Conservation (phyloP, 108 stramenopile genomes). For the Cylindrotheca fusiformis region DNA sequence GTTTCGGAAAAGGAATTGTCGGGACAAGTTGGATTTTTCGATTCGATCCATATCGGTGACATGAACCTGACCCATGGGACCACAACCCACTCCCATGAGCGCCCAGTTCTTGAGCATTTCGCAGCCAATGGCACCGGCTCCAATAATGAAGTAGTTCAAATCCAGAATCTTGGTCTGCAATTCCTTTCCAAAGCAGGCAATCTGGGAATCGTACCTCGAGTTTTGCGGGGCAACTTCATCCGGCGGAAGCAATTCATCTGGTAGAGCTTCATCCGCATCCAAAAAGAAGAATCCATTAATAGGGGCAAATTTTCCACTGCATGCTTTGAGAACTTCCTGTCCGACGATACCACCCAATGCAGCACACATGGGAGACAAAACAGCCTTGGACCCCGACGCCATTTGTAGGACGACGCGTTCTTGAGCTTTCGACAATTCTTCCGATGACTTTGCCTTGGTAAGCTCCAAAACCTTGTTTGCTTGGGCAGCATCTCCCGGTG, state of each 20-base stretch:
- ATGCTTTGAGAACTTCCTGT: slow-evolving; percentile 99
- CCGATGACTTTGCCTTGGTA: slow-evolving; percentile 49
- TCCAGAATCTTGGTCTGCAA: slow-evolving; percentile 73
- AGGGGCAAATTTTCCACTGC: slow-evolving; percentile 97
- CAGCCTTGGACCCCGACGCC: slow-evolving; percentile 78
- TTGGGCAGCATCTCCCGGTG: slow-evolving; percentile 73
- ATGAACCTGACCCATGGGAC: slow-evolving; percentile 73
- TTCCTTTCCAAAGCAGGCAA: slow-evolving; percentile 82
- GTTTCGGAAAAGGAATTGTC: slow-evolving; percentile 98
- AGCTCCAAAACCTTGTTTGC: slow-evolving; percentile 70
- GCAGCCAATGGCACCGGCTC: slow-evolving; percentile 99
- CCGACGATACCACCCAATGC: slow-evolving; percentile 97
- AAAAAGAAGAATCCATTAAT: slow-evolving; percentile 96
- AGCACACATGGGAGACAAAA: slow-evolving; percentile 95
- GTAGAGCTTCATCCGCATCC: slow-evolving; percentile 94
- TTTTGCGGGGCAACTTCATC: slow-evolving; percentile 64
- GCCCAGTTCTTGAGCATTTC: slow-evolving; percentile 99
- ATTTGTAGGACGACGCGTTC: slow-evolving; percentile 72
- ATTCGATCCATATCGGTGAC: slow-evolving; percentile 99
- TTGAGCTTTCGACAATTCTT: slow-evolving; percentile 36
- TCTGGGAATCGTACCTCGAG: slow-evolving; percentile 78
- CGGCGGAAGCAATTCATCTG: slow-evolving; percentile 67
- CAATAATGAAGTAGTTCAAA: slow-evolving; percentile 91
- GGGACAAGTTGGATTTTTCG: slow-evolving; percentile 94
- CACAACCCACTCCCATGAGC: slow-evolving; percentile 95